These are phyloP conservation scores for Fusarium aywerte DNA, from an alignment of 2,329 filamentous ascomycete genomes.

Conservation along the genomic window DNA sequence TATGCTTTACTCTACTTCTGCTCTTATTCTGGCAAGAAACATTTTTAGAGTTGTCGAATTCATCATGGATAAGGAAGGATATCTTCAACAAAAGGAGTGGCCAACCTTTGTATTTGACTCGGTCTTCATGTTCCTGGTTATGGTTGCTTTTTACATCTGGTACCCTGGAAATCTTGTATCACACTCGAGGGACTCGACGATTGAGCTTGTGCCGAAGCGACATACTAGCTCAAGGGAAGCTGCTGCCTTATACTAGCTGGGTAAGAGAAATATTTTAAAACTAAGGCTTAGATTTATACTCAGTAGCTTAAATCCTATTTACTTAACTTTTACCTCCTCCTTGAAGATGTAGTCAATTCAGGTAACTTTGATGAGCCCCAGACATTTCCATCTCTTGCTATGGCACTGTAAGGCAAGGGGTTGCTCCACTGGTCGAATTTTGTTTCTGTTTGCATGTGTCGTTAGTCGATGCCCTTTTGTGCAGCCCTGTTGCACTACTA, in stretches of 20 bases:
- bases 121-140: conserved; percentile 19
- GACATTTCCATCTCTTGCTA: too few relatives aligned
- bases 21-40: conserved; percentile 7
- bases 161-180: conserved; percentile 15
- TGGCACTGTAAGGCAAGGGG: too few relatives aligned
- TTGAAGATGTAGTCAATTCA: too few relatives aligned
- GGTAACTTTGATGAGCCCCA: too few relatives aligned
- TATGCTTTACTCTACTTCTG: conserved; percentile 23
- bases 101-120: conserved; percentile 28
- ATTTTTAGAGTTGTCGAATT: conserved; percentile 33
- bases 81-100: conserved; percentile 35
- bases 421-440: too few relatives aligned
- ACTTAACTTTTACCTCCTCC: too few relatives aligned
- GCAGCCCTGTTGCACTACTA: too few relatives aligned
- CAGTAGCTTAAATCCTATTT: too few relatives aligned
- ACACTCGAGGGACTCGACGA: not conserved
- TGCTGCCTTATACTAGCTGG: not conserved
- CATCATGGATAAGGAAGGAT: conserved; percentile 15
- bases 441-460: too few relatives aligned
- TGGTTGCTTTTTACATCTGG: conserved; percentile 19
- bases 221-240: not conserved
- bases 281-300: too few relatives aligned
- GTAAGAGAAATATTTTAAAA: too few relatives aligned
- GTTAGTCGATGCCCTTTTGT: too few relatives aligned
- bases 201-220: not conserved